Evolutionary conservation across 2,329 filamentous ascomycete genomes (phyloP).

Genomic region (Cylindrodendrum hubeiense): DNA sequence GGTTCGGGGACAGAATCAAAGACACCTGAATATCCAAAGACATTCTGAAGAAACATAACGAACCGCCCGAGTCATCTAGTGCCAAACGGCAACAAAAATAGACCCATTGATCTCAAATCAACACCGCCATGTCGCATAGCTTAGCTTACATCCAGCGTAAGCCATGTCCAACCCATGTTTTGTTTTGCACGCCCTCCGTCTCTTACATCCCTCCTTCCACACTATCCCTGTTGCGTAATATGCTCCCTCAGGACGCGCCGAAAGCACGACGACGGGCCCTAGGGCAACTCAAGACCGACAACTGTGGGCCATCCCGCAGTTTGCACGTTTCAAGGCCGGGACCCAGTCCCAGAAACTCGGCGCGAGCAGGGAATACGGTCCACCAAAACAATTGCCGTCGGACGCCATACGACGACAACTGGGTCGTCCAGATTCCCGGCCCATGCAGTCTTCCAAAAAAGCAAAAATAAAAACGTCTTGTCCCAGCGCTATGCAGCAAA

Average conservation of each 20-base stretch:
- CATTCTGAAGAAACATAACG: constrained; percentile 10
- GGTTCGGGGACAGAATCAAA: constrained; percentile 8
- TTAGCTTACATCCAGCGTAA: constrained; percentile 28
- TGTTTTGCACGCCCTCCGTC: constrained; percentile 11
- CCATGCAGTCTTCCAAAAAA: constrained; percentile 12
- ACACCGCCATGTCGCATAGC: constrained; percentile 10
- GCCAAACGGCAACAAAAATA: constrained; percentile 2
- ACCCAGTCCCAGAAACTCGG: constrained; percentile 37
- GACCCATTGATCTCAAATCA: constrained; percentile 9
- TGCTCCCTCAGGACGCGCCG: background rate
- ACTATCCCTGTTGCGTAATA: background rate
- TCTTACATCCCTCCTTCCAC: constrained; percentile 13
- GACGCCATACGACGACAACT: constrained; percentile 34
- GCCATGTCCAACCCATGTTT: constrained; percentile 24
- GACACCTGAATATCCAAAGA: constrained; percentile 19
- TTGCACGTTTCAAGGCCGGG: constrained; percentile 11
- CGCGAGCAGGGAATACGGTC: constrained; percentile 32
- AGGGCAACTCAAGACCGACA: background rate
- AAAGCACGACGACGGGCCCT: background rate
- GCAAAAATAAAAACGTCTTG: constrained; percentile 26
- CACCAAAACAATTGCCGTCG: constrained; percentile 41
- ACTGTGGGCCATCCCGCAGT: background rate
- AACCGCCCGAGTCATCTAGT: constrained; percentile 3
- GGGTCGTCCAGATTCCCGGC: background rate
- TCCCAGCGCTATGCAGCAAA: constrained; percentile 30